Percentiles rank a stretch among this genome's conserved stretches.
Evolutionary conservation across 768 basidiomycete species (phyloP).

Genomic region (Tricholoma flavovirens): DNA sequence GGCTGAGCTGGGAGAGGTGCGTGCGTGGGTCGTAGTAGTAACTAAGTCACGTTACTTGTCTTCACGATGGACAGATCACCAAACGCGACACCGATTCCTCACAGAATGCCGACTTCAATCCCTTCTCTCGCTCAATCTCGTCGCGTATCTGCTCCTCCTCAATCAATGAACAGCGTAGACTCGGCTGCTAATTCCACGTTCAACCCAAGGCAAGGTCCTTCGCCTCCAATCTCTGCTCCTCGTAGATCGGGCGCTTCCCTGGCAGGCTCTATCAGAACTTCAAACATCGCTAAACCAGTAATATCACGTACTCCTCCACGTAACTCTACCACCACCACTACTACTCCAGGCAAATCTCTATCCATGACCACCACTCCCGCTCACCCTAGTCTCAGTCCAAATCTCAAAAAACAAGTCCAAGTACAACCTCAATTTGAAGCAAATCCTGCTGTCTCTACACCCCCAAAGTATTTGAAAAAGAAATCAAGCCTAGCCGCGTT

Average conservation of each 20-base stretch:
- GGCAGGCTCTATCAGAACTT: conserved; percentile 18
- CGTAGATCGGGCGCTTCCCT: conserved; percentile 10
- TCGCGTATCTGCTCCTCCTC: conserved; percentile 34
- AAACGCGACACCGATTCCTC: conserved; percentile 47
- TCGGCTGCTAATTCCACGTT: not conserved
- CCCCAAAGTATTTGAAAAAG: not conserved
- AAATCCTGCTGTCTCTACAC: no score
- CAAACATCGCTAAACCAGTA: conserved; percentile 20
- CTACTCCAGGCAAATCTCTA: conserved; percentile 21
- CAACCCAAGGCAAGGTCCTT: not conserved
- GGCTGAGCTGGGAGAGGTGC: not conserved
- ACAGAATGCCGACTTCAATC: conserved; percentile 31
- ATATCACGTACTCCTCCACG: conserved; percentile 38
- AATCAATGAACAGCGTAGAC: conserved; percentile 9
- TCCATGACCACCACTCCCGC: conserved; percentile 15
- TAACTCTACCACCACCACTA: conserved; percentile 5
- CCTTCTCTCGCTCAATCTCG: conserved; percentile 32
- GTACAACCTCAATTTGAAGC: not conserved
- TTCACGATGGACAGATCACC: no score
- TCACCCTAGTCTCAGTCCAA: conserved; percentile 34
- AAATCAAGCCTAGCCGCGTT: conserved; percentile 2
- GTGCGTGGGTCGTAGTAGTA: no score
- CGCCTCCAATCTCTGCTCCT: not conserved
- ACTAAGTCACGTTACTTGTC: no score
- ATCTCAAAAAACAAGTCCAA: conserved; percentile 17